Evolutionary conservation across 495 filamentous ascomycete genomes (phyloP), one percentile per base, ranked within the genome.

Genomic region (Tetracladium setigerum): DNA sequence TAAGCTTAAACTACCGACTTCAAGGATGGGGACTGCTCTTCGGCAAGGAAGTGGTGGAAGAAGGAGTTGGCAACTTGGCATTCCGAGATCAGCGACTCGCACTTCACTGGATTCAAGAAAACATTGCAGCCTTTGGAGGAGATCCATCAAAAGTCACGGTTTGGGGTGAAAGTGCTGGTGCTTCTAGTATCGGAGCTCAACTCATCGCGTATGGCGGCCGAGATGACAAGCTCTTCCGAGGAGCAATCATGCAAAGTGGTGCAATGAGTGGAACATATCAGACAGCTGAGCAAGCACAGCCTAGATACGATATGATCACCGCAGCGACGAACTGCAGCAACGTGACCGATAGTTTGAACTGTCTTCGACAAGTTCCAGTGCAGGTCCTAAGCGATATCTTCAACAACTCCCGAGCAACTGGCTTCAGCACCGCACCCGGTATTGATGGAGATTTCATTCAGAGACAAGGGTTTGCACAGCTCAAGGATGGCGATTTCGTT

Each of bases 1-100:
- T 82, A n/a, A 71, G 65, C n/a, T 65, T 82, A 40, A 76, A 78
- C 47, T 83, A 84, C 56, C 66, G 80, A 36, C 65, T 82, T 7
- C 65, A 61, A 2, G 67, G 65, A 30, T 82, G 68, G 65, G 79
- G 79, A 1, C 71, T 81, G 55, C 49, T 83, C 7, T 52, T 46
- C 18, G 60, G 64, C 10, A 51, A 67, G 14, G 65, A 69, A 48
- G 62, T 68, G 11, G 31, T 57, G 0, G 50, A 53, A 14, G 66
- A 53, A 10, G 77, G 78, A 0, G 66, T 70, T 40, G 68, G 73
- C 8, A 84, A 84, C 48, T 59, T 82, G 11, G 78, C 76, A 16
- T 61, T 81, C 6, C 57, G 68, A 27, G 80, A 83, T 50, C 79
- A 83, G 50, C 62, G 79, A 15, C 58, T 81, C n/a, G 78, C 76